These are phyloP conservation scores for Rutstroemia sp. DNA, from an alignment of 2,329 filamentous ascomycete species.

Conservation along the genomic window DNA sequence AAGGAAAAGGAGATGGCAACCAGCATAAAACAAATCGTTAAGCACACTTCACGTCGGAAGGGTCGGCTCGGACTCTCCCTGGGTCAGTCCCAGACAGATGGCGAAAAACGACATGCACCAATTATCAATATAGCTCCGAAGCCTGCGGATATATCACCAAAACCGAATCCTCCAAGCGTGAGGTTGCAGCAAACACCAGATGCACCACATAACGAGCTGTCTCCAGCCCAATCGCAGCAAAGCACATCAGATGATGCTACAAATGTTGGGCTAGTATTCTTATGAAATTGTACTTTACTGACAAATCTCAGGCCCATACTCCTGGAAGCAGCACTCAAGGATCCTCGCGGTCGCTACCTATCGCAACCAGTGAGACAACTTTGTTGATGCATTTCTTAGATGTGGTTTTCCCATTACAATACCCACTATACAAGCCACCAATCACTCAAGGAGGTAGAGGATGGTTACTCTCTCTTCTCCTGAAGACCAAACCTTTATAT, in stretches of 20 bases:
- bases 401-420: constrained; percentile 54
- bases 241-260: not conserved
- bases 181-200: not conserved
- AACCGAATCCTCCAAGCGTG: not conserved
- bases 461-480: constrained; percentile 48
- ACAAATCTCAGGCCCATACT: not conserved
- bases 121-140: constrained; percentile 2
- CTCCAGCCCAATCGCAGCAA: not conserved
- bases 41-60: constrained; percentile 41
- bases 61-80: constrained; percentile 6
- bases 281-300: not conserved
- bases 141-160: not conserved
- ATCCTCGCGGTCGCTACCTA: constrained; percentile 3
- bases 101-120: not conserved
- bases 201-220: not conserved
- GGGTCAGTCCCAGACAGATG: constrained; percentile 3
- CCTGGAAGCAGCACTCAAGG: constrained; percentile 2
- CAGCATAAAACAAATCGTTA: constrained; percentile 49
- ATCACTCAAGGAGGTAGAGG: constrained; percentile 49
- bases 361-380: constrained; percentile 34
- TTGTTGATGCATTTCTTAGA: constrained; percentile 54
- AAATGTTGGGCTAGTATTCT: not conserved
- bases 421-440: constrained; percentile 53
- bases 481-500: constrained; percentile 49
- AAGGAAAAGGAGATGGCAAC: constrained; percentile 42